Percentiles rank a stretch among this genome's conserved stretches.
Conservation (phyloP, 73 alveolate species). For the Paramecium sonneborni region DNA sequence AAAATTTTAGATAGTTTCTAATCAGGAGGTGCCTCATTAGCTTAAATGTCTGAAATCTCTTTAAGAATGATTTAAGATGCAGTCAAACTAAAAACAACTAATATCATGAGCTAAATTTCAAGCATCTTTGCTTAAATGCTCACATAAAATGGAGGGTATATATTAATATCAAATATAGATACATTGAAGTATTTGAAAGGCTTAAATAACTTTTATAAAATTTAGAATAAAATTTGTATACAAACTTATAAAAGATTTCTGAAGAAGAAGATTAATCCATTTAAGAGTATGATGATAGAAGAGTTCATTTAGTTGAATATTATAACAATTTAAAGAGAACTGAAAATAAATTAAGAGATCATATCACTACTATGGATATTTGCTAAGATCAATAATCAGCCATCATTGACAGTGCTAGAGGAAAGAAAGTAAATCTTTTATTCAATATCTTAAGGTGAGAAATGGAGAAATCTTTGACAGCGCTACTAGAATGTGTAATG, state of each 20-base stretch:
- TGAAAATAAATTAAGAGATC: constrained; percentile 56
- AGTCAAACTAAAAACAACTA: constrained; percentile 30
- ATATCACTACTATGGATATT: constrained; percentile 35
- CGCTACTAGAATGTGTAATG: constrained; percentile 52
- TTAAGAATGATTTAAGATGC: constrained; percentile 50
- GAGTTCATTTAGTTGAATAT: constrained; percentile 59
- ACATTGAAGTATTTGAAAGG: constrained; percentile 55
- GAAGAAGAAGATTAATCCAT: constrained; percentile 57
- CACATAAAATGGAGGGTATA: constrained; percentile 47
- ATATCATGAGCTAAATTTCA: constrained; percentile 42
- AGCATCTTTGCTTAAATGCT: constrained; percentile 54
- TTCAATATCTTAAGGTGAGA: background rate
- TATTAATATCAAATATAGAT: background rate
- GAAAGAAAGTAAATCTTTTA: constrained; percentile 10
- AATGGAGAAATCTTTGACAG: constrained; percentile 58
- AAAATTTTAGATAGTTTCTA: constrained; percentile 48
- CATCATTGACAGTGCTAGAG: constrained; percentile 53
- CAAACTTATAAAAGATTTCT: constrained; percentile 52
- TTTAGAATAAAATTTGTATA: constrained; percentile 23
- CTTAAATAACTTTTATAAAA: constrained; percentile 33
- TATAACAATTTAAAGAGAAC: constrained; percentile 51
- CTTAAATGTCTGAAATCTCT: constrained; percentile 54
- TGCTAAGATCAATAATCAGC: constrained; percentile 61
- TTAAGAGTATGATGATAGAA: constrained; percentile 52
- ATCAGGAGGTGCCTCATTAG: constrained; percentile 57